These are phyloP conservation scores for Alternaria sp. DNA, from an alignment of 2,329 filamentous ascomycete species.

Conservation along the genomic window DNA sequence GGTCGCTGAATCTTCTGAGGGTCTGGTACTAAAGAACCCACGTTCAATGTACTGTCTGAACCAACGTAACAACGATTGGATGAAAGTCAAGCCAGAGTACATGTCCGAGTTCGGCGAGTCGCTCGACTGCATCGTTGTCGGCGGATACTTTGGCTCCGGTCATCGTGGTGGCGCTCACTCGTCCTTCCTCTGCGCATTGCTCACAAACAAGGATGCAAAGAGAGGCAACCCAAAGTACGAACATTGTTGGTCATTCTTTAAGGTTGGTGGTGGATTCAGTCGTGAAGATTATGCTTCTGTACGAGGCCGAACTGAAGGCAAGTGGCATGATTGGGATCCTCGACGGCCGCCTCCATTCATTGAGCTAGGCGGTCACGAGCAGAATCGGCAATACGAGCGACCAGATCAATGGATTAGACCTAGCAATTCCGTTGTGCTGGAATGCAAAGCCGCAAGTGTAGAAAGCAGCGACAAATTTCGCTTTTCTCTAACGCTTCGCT, in stretches of 20 bases:
- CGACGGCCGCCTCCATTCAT: constrained; percentile 81
- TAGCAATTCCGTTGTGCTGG: constrained; percentile 83
- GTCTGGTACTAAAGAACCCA: constrained; percentile 92
- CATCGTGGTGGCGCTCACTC: constrained; percentile 82
- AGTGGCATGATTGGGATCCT: constrained; percentile 87
- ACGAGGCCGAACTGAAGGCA: constrained; percentile 83
- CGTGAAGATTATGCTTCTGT: constrained; percentile 86
- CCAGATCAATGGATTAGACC: constrained; percentile 96
- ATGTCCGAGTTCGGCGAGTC: constrained; percentile 96
- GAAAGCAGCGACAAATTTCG: constrained; percentile 79
- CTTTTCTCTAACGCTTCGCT: constrained; percentile 79
- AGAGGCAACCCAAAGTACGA: constrained; percentile 65
- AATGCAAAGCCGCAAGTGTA: constrained; percentile 86
- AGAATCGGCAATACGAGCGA: constrained; percentile 75
- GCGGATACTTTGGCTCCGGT: constrained; percentile 91
- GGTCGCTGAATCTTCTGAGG: constrained; percentile 86
- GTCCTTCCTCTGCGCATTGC: constrained; percentile 88
- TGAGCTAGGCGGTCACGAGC: constrained; percentile 73
- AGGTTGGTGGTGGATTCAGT: constrained; percentile 92
- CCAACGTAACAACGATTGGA: constrained; percentile 92
- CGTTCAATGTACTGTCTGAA: constrained; percentile 85
- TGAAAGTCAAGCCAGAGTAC: constrained; percentile 98
- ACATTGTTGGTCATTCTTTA: constrained; percentile 94
- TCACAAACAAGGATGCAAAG: constrained; percentile 74
- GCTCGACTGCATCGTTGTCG: constrained; percentile 87